A percentile compares a stretch with the other conserved stretches of the same genome.
These are phyloP conservation scores for Myrica gale DNA, from an alignment of 306 rosid genomes.

Conservation along the genomic window DNA sequence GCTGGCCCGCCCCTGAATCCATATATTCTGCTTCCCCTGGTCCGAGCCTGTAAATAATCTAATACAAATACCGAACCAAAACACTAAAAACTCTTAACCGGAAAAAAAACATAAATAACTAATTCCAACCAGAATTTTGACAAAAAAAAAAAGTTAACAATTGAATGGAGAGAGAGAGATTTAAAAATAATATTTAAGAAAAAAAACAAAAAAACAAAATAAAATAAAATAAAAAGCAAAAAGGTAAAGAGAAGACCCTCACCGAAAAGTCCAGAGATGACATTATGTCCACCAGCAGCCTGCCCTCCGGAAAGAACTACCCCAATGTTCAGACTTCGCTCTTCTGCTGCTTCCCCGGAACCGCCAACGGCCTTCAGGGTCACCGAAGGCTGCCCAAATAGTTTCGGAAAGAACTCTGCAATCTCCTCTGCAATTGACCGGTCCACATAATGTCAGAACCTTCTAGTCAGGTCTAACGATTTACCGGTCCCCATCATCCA, in stretches of 20 bases:
- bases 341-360: slow-evolving; percentile 17
- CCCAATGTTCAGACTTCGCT: slow-evolving; percentile 74
- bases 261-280: slow-evolving; percentile 89
- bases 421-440: slow-evolving; percentile 57
- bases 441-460: neutral
- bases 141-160: too few relatives aligned
- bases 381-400: slow-evolving; percentile 90
- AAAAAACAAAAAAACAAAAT: too few relatives aligned
- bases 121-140: too few relatives aligned
- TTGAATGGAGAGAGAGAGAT: too few relatives aligned
- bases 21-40: slow-evolving; percentile 71
- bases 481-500: too few relatives aligned
- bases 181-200: too few relatives aligned
- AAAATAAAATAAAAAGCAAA: too few relatives aligned
- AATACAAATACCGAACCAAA: slow-evolving; percentile 1
- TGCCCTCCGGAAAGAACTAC: slow-evolving; percentile 96
- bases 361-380: slow-evolving; percentile 43
- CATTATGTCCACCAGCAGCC: slow-evolving; percentile 98
- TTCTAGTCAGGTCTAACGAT: neutral
- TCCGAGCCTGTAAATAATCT: slow-evolving; percentile 86
- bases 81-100: neutral
- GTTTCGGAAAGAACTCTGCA: slow-evolving; percentile 76
- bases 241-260: neutral
- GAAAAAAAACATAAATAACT: too few relatives aligned
- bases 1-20: slow-evolving; percentile 98